phyloP scores from a whole-genome alignment of 2,329 filamentous ascomycete species.

The Neurospora sp. region DNA sequence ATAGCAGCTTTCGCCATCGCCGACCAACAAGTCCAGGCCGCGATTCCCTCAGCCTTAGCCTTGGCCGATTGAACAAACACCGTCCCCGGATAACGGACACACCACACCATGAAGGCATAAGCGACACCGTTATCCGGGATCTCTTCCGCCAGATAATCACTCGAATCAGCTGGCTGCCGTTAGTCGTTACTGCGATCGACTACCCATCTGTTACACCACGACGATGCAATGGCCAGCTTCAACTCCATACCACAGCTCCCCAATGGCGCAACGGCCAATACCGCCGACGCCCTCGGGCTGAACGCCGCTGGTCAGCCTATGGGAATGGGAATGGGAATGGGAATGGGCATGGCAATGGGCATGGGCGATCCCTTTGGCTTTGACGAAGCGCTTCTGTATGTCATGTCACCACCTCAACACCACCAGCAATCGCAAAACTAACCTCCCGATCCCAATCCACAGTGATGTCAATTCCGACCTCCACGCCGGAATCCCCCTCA shows the following conservation, averaged over 20 bases:
- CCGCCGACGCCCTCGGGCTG: constrained; percentile 37
- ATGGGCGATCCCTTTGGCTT: constrained; percentile 38
- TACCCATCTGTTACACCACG: constrained; percentile 4
- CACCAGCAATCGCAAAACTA: not conserved
- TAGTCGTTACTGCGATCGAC: not conserved
- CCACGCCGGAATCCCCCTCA: constrained; percentile 38
- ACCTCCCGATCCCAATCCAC: constrained; percentile 22
- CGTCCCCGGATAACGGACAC: not conserved
- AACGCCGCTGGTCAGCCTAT: constrained; percentile 26
- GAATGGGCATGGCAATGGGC: constrained; percentile 29
- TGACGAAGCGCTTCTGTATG: constrained; percentile 49
- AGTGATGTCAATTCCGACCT: constrained; percentile 32
- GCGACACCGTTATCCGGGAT: constrained; percentile 1
- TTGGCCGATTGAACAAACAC: not conserved
- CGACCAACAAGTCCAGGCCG: not conserved
- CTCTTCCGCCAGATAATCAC: not conserved
- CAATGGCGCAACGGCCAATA: constrained; percentile 28
- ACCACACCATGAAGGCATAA: not conserved
- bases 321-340: constrained; percentile 27
- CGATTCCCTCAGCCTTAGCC: not conserved
- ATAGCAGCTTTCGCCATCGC: not conserved
- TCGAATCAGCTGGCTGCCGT: not conserved
- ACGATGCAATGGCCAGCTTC: constrained; percentile 49
- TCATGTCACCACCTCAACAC: constrained; percentile 7
- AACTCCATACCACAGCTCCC: constrained; percentile 45